Base-by-base conservation (phyloP, 257 asterid species). In the Jacaranda copaia region DNA sequence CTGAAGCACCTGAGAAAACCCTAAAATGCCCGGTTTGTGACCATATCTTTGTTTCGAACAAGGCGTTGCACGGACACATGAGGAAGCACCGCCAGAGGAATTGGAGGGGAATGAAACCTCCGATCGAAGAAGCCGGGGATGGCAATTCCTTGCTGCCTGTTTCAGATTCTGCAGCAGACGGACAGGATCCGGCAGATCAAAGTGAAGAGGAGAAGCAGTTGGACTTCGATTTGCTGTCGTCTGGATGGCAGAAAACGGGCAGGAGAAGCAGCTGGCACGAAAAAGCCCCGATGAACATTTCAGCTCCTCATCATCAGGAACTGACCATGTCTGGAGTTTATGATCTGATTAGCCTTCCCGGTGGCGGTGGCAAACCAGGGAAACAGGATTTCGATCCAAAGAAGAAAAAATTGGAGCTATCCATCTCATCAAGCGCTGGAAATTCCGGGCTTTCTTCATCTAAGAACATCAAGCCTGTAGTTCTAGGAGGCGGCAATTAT, bases 31-130 rank as follows among this genome's bases (percentile, higher is more conserved):
- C 76, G 0, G 68, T 56, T 42, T 72, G 67, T 3, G 45, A 40
- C 3, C 66, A 40, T 3, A 4, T 1, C 1, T 20, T 72, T 13
- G 15, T 6, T 20, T 13, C 80, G 2, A 18, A 19, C 0, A 65
- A 53, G 16, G 8, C 68, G 6, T 5, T 75, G 1, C 18, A 40
- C 36, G 55, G 58, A 3, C 58, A 75, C 38, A 75, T 53, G 70
- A 48, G 52, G 11, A 46, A 60, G 2, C 70, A 74, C 51, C 51
- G 62, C 4, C 62, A 73, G 6, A 49, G 77, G 35, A 18, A 56
- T 68, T 62, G 80, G 70, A 73, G 77, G 48, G 77, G 70, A 5
- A 73, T 73, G 60, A 48, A 7, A 1, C 77, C 69, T n/a, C 77
- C 56, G 18, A 5, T 0, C 39, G 43, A 18, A 14, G 36, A 3